phyloP scores from a whole-genome alignment of 179 eudicot species.

The Vitellaria paradoxa region DNA sequence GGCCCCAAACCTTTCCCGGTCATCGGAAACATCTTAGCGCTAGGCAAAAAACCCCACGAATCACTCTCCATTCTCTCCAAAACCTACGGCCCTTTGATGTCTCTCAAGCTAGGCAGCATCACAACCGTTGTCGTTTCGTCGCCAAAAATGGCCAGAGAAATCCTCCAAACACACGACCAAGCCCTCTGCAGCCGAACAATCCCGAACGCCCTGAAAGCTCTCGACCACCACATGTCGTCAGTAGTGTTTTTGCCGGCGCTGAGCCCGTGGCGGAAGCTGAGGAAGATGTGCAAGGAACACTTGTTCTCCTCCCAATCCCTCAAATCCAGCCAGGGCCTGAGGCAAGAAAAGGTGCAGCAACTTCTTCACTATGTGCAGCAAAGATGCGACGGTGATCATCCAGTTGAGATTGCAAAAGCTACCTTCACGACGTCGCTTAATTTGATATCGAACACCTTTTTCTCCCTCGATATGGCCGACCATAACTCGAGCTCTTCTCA shows the following conservation, averaged over 20 bases:
- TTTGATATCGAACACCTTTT: background rate
- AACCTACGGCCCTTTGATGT: constrained; percentile 29
- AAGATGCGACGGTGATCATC: background rate
- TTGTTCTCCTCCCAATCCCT: background rate
- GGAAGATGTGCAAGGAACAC: constrained; percentile 9
- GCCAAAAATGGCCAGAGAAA: constrained; percentile 22
- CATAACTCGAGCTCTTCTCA: background rate
- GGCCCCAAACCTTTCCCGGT: constrained; percentile 47
- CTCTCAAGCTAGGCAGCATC: constrained; percentile 28
- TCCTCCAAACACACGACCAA: constrained; percentile 9
- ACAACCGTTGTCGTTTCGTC: constrained; percentile 33
- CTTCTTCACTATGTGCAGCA: no score
- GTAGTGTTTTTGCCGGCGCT: background rate
- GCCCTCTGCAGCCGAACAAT: background rate
- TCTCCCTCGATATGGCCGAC: background rate
- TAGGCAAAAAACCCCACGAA: constrained; percentile 35
- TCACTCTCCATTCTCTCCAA: constrained; percentile 27
- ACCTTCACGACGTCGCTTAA: no score
- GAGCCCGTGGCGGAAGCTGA: background rate
- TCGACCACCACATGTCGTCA: constrained; percentile 9
- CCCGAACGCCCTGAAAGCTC: background rate
- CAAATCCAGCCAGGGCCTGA: background rate
- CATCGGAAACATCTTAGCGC: constrained; percentile 38
- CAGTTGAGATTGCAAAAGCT: background rate
- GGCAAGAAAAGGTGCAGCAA: background rate